Evolutionary conservation across 257 asterid species (phyloP).

Genomic region (Cinchona pubescens): DNA sequence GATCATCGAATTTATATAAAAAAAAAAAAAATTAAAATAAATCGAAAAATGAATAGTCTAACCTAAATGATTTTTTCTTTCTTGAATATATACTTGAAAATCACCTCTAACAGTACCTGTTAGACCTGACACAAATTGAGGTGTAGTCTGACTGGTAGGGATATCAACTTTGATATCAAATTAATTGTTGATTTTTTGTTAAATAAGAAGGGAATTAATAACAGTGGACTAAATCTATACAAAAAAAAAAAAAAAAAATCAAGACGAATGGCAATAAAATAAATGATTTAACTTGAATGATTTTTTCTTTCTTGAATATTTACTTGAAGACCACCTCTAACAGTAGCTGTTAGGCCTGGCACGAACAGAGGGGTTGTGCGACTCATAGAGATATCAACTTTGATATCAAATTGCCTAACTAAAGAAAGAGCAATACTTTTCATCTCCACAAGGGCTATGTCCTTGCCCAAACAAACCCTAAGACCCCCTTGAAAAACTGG

Average conservation of each 20-base stretch:
- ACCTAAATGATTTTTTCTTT: conserved; percentile 21
- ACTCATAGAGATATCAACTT: conserved; percentile 11
- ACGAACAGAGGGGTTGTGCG: conserved; percentile 32
- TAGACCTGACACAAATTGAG: conserved; percentile 43
- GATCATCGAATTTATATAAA: too few relatives aligned
- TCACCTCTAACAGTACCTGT: conserved; percentile 55
- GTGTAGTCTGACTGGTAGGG: too few relatives aligned
- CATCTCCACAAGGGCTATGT: conserved; percentile 45
- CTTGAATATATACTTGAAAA: conserved; percentile 36
- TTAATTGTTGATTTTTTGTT: too few relatives aligned
- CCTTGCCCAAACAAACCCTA: conserved; percentile 61
- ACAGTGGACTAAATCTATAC: too few relatives aligned
- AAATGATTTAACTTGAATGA: not conserved
- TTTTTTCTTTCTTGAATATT: conserved; percentile 31
- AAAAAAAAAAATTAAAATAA: too few relatives aligned
- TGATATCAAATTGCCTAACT: conserved; percentile 40
- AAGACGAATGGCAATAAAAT: too few relatives aligned
- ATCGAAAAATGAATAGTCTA: not conserved
- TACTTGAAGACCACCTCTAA: conserved; percentile 50
- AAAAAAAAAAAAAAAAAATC: too few relatives aligned
- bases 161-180: too few relatives aligned
- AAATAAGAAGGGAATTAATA: too few relatives aligned
- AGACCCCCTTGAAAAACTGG: conserved; percentile 57
- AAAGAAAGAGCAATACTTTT: conserved; percentile 40
- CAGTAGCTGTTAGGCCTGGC: conserved; percentile 54